Evolutionary conservation across 805 yeast species (phyloP).

Genomic region (Hanseniaspora singularis): DNA sequence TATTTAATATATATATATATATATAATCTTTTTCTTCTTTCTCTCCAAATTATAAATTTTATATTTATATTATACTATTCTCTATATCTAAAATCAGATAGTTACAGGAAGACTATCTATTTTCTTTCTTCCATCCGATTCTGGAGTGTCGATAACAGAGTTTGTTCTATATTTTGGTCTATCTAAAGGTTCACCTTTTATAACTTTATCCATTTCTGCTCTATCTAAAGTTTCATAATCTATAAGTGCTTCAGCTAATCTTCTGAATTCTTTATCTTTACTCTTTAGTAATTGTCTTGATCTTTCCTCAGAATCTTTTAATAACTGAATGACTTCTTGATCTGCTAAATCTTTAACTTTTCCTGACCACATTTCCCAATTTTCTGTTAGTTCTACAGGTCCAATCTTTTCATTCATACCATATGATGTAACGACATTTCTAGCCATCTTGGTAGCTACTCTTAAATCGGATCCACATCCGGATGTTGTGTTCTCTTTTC

Average conservation of each 20-base stretch:
- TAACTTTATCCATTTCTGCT: conserved; percentile 79
- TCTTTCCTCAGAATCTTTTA: conserved; percentile 67
- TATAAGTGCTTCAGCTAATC: conserved; percentile 83
- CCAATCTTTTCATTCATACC: conserved; percentile 95
- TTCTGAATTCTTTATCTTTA: conserved; percentile 56
- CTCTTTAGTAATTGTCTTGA: conserved; percentile 56
- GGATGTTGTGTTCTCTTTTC: conserved; percentile 82
- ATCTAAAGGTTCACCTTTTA: conserved; percentile 62
- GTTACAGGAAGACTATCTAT: conserved; percentile 20
- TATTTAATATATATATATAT: too few relatives aligned
- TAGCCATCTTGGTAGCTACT: conserved; percentile 81
- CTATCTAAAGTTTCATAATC: conserved; percentile 91
- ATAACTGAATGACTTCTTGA: conserved; percentile 68
- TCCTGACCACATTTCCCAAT: conserved; percentile 93
- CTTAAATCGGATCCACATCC: conserved; percentile 90
- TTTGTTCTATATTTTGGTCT: conserved; percentile 62
- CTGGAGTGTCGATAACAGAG: conserved; percentile 53
- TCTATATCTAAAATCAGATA: neutral
- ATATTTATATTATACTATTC: neutral
- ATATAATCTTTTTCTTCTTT: too few relatives aligned
- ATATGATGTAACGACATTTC: conserved; percentile 92
- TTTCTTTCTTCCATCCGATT: conserved; percentile 35
- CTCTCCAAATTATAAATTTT: neutral
- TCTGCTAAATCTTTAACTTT: conserved; percentile 82
- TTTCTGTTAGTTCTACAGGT: conserved; percentile 77